These are phyloP conservation scores for Closterium sp. DNA, from an alignment of 139 green algal species.

Conservation along the genomic window DNA sequence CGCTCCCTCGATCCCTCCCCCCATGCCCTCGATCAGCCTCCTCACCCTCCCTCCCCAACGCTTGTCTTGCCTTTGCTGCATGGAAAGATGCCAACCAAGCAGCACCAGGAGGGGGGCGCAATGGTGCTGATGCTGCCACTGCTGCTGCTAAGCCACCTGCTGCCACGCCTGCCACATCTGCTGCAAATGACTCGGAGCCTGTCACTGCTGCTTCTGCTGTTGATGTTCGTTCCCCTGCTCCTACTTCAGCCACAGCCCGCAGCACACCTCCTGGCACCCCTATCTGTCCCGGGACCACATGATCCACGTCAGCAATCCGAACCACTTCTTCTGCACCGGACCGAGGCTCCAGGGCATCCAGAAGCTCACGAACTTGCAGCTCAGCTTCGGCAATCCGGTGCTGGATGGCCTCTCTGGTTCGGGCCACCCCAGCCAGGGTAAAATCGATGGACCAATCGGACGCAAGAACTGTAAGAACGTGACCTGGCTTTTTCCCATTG, in stretches of 20 bases:
- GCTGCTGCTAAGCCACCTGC: not conserved
- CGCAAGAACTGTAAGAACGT: too few species aligned
- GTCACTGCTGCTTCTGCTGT: not conserved
- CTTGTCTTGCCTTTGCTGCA: not conserved
- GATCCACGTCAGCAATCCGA: not conserved
- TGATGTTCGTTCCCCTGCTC: not conserved
- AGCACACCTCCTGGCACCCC: not conserved
- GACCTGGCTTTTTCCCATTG: too few species aligned
- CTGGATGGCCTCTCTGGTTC: too few species aligned
- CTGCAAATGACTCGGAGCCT: too few species aligned
- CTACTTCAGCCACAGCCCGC: not conserved
- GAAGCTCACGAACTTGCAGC: too few species aligned
- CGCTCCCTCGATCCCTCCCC: not conserved
- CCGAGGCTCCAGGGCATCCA: too few species aligned
- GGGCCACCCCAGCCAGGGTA: too few species aligned
- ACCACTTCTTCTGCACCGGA: not conserved
- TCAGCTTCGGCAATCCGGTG: too few species aligned
- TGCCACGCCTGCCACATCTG: not conserved
- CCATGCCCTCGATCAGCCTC: not conserved
- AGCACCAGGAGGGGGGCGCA: not conserved
- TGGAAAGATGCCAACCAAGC: not conserved
- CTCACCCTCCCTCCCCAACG: not conserved
- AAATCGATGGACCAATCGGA: too few species aligned
- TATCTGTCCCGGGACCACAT: not conserved
- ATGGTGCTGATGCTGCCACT: not conserved